These are phyloP conservation scores for Purpureocillium lavendulum DNA, from an alignment of 2,329 filamentous ascomycete genomes.

Conservation along the genomic window DNA sequence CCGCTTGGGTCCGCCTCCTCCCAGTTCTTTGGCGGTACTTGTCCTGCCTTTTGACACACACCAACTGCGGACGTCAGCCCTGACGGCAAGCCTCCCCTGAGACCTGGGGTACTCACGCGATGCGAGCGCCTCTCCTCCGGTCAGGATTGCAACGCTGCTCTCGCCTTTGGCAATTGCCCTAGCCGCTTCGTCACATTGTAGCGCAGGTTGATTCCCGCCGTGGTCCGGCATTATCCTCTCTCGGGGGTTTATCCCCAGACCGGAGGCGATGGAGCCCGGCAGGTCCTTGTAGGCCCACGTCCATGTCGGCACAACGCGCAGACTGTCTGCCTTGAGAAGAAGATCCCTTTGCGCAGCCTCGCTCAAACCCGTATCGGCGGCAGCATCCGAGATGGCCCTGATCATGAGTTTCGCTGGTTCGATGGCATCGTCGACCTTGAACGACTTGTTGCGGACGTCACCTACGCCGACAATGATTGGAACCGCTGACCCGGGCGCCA, in stretches of 20 bases:
- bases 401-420: slow-evolving; percentile 54
- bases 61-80: slow-evolving; percentile 11
- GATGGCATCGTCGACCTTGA: slow-evolving; percentile 34
- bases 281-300: slow-evolving; percentile 58
- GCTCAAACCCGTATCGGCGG: slow-evolving; percentile 35
- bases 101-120: slow-evolving; percentile 30
- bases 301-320: slow-evolving; percentile 55
- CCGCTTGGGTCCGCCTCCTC: slow-evolving; percentile 36
- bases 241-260: slow-evolving; percentile 37
- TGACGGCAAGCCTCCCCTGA: rapidly evolving
- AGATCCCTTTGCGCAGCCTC: slow-evolving; percentile 3
- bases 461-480: slow-evolving; percentile 56
- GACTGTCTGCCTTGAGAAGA: slow-evolving; percentile 38
- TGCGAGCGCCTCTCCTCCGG: slow-evolving; percentile 57
- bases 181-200: slow-evolving; percentile 56
- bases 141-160: slow-evolving; percentile 47
- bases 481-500: slow-evolving; percentile 1
- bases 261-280: slow-evolving; percentile 41
- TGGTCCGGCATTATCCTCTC: slow-evolving; percentile 38
- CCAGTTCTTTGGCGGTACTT: slow-evolving; percentile 50
- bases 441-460: slow-evolving; percentile 51
- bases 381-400: slow-evolving; percentile 41
- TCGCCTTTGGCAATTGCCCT: slow-evolving; percentile 44
- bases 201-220: slow-evolving; percentile 55
- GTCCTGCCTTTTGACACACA: slow-evolving; percentile 22